A percentile compares a stretch with the other conserved stretches of the same genome.
These are phyloP conservation scores for Fraxinus paxiana DNA, from an alignment of 305 asterid species.

Conservation along the genomic window DNA sequence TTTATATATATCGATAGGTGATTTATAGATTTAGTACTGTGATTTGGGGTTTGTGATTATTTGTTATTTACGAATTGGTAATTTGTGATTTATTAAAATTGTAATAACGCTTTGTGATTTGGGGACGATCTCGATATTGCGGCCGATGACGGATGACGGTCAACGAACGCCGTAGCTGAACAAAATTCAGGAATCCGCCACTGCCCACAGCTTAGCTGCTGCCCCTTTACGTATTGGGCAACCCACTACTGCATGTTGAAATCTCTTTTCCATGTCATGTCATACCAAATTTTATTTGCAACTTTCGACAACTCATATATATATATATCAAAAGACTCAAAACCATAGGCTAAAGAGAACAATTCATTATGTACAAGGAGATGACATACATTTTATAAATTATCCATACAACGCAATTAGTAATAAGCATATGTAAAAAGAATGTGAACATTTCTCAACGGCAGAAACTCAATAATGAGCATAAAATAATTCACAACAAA, in stretches of 20 bases:
- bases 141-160: too few relatives aligned
- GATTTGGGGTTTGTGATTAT: too few relatives aligned
- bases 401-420: neutral
- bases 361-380: neutral
- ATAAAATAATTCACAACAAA: neutral
- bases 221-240: neutral
- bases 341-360: conserved; percentile 7
- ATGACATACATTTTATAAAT: neutral
- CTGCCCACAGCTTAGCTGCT: neutral
- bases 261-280: neutral
- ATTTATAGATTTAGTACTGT: too few relatives aligned
- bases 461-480: neutral
- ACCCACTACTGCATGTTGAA: neutral
- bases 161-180: too few relatives aligned
- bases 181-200: too few relatives aligned
- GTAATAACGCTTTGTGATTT: too few relatives aligned
- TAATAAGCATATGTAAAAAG: neutral
- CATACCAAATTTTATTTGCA: conserved; percentile 12
- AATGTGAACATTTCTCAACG: neutral
- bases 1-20: too few relatives aligned
- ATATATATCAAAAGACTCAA: neutral
- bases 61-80: too few relatives aligned
- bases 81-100: too few relatives aligned
- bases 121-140: too few relatives aligned
- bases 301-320: neutral